phyloP scores from a whole-genome alignment of 768 basidiomycete species.

The Boletus tylopilopsis region DNA sequence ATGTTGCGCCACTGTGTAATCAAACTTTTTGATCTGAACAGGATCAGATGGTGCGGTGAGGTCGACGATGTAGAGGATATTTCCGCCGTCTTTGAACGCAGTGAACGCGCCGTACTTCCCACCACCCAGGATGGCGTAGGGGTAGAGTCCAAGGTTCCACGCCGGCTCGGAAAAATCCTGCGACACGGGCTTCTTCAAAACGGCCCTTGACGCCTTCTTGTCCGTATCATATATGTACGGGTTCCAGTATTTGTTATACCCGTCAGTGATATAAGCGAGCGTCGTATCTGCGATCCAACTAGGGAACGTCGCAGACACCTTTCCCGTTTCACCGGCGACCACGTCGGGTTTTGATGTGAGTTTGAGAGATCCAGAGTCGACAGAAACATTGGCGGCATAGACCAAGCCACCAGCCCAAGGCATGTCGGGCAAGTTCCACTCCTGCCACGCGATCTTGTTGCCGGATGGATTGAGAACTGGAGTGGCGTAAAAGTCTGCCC shows the following conservation, averaged over 20 bases:
- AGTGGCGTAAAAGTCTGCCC: constrained; percentile 64
- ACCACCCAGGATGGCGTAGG: constrained; percentile 22
- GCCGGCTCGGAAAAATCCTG: constrained; percentile 25
- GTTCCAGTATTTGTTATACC: constrained; percentile 56
- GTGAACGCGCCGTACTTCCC: constrained; percentile 27
- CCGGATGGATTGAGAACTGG: constrained; percentile 58
- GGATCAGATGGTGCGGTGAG: constrained; percentile 9
- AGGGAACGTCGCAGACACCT: constrained; percentile 35
- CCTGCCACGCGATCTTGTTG: constrained; percentile 49
- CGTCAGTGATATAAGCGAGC: constrained; percentile 58
- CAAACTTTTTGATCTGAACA: neutral
- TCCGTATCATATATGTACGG: constrained; percentile 30
- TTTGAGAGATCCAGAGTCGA: constrained; percentile 9
- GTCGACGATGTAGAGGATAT: constrained; percentile 31
- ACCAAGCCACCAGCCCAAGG: constrained; percentile 62
- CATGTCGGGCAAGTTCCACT: constrained; percentile 66
- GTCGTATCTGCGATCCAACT: constrained; percentile 41
- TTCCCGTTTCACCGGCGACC: constrained; percentile 47
- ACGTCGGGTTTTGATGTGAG: constrained; percentile 27
- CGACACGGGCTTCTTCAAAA: constrained; percentile 17
- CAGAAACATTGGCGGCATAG: constrained; percentile 41
- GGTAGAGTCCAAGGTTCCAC: constrained; percentile 17
- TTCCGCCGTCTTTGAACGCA: constrained; percentile 28
- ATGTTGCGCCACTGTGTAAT: constrained; percentile 12
- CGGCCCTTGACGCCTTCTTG: constrained; percentile 23